Evolutionary conservation across 2,329 filamentous ascomycete species (phyloP).

Genomic region (Drechmeria coniospora): DNA sequence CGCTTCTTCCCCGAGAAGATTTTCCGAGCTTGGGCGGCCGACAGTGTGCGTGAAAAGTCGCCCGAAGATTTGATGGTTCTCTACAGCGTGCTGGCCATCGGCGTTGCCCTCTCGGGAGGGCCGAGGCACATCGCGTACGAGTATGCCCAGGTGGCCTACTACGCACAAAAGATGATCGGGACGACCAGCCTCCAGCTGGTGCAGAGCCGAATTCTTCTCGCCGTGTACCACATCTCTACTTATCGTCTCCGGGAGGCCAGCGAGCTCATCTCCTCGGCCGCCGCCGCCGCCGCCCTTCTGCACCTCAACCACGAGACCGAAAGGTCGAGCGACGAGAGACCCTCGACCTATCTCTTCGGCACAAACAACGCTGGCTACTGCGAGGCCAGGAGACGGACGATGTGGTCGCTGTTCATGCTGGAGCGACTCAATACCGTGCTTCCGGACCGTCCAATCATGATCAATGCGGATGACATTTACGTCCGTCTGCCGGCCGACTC

Average conservation of each 20-base stretch:
- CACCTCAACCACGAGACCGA: conserved; percentile 49
- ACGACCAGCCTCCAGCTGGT: conserved; percentile 40
- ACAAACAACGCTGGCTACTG: conserved; percentile 41
- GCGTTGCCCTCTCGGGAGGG: conserved; percentile 23
- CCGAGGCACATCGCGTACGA: conserved; percentile 20
- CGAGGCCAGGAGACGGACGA: conserved; percentile 54
- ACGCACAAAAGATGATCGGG: conserved; percentile 26
- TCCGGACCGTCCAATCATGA: conserved; percentile 34
- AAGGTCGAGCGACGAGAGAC: conserved; percentile 23
- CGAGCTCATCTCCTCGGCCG: conserved; percentile 47
- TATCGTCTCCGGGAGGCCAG: conserved; percentile 43
- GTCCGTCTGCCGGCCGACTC: conserved; percentile 49
- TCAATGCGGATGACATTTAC: conserved; percentile 51
- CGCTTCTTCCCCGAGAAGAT: conserved; percentile 24
- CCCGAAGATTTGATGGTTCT: conserved; percentile 30
- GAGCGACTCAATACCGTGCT: conserved; percentile 51
- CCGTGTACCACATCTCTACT: conserved; percentile 48
- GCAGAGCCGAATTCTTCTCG: conserved; percentile 51
- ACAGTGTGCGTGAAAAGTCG: conserved; percentile 19
- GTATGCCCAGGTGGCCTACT: conserved; percentile 37
- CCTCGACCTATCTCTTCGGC: conserved; percentile 35
- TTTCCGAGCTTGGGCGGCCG: conserved; percentile 22
- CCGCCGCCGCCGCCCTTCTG: conserved; percentile 42
- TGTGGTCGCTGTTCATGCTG: conserved; percentile 57
- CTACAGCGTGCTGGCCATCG: conserved; percentile 27